Conservation (phyloP, 108 stramenopile genomes). For the Cyclotella baltica region DNA sequence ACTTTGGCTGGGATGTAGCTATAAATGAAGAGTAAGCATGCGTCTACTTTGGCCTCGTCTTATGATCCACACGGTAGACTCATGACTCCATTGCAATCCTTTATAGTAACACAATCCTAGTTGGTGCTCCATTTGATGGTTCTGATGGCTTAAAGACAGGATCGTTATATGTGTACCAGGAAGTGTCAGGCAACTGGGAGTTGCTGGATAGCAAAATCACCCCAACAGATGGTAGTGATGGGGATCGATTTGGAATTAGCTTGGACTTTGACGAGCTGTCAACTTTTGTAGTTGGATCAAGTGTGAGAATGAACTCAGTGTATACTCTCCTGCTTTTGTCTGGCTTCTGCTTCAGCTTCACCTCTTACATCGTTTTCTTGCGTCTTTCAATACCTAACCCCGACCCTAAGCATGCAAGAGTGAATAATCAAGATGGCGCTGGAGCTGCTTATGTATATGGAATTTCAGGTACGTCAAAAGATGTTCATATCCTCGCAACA, state of each 20-base stretch:
- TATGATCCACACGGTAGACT: not conserved
- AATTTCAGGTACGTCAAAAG: not conserved
- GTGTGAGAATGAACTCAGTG: not conserved
- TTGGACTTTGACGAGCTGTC: slow-evolving; percentile 9
- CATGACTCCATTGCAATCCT: too few relatives aligned
- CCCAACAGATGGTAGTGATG: slow-evolving; percentile 1
- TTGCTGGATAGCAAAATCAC: not conserved
- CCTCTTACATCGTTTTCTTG: not conserved
- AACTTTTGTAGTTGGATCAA: slow-evolving; percentile 7
- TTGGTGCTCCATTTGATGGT: slow-evolving; percentile 28
- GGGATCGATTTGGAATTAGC: slow-evolving; percentile 25
- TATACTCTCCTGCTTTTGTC: too few relatives aligned
- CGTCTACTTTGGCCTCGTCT: not conserved
- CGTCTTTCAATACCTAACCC: too few relatives aligned
- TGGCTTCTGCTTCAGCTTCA: not conserved
- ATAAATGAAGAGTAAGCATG: slow-evolving; percentile 5
- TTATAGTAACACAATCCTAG: slow-evolving; percentile 6
- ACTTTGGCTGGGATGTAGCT: slow-evolving; percentile 33
- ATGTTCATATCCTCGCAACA: not conserved
- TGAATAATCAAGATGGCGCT: not conserved
- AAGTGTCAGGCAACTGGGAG: slow-evolving; percentile 13
- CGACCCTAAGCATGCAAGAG: slow-evolving; percentile 2
- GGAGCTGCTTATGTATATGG: slow-evolving; percentile 19
- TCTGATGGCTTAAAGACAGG: not conserved
- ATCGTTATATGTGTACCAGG: slow-evolving; percentile 12